These are phyloP conservation scores for Lactarius evosmus DNA, from an alignment of 768 basidiomycete genomes.

Conservation along the genomic window DNA sequence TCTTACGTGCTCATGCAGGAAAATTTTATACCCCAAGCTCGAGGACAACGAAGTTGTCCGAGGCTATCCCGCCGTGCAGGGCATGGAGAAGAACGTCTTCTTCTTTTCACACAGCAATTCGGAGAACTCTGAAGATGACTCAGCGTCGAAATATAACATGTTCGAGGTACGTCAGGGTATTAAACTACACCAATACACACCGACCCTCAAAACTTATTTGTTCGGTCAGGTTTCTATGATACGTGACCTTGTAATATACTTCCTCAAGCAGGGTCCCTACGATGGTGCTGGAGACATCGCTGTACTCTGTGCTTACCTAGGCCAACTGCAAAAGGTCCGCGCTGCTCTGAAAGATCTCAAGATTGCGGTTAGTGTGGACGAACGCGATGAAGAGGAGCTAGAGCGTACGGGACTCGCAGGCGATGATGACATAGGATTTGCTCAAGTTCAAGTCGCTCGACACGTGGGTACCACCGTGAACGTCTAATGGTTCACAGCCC, in stretches of 20 bases:
- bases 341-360: slow-evolving; percentile 40
- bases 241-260: slow-evolving; percentile 50
- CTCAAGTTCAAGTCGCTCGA: slow-evolving; percentile 50
- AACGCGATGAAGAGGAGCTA: slow-evolving; percentile 61
- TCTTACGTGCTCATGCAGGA: slow-evolving; percentile 34
- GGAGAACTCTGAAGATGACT: slow-evolving; percentile 63
- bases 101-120: slow-evolving; percentile 61
- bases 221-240: slow-evolving; percentile 41
- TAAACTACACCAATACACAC: too few relatives aligned
- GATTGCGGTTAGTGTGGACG: slow-evolving; percentile 65
- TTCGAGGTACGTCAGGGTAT: slow-evolving; percentile 51
- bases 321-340: slow-evolving; percentile 46
- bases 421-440: slow-evolving; percentile 40
- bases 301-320: slow-evolving; percentile 52
- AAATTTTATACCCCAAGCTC: slow-evolving; percentile 58
- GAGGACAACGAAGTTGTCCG: slow-evolving; percentile 54
- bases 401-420: slow-evolving; percentile 46
- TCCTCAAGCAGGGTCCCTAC: slow-evolving; percentile 52
- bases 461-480: slow-evolving; percentile 40
- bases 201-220: not conserved
- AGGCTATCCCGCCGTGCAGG: slow-evolving; percentile 54
- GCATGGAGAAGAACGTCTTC: slow-evolving; percentile 60
- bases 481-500: not conserved
- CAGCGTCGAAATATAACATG: slow-evolving; percentile 59
- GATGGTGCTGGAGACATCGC: slow-evolving; percentile 48